A percentile compares a stretch with the other conserved stretches of the same genome.
These are phyloP conservation scores for Zygoascus meyerae DNA, from an alignment of 1,139 yeast genomes.

Conservation along the genomic window DNA sequence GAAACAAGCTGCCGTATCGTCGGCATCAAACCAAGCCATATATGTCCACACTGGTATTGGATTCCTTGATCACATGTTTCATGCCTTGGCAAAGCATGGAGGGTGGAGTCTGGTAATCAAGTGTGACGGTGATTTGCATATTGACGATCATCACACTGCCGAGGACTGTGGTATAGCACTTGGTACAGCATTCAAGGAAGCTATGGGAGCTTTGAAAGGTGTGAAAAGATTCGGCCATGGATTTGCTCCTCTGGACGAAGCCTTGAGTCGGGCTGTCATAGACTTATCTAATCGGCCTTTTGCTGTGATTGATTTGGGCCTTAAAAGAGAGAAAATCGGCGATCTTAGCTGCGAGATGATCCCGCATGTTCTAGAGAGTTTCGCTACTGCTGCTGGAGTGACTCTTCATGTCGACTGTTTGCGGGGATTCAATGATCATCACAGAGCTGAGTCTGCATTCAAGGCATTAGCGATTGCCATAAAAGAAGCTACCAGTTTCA, in stretches of 20 bases:
- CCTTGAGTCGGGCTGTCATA: constrained; percentile 87
- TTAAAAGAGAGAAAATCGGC: constrained; percentile 89
- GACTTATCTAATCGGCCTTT: constrained; percentile 90
- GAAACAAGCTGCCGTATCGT: constrained; percentile 42
- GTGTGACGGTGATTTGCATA: constrained; percentile 90
- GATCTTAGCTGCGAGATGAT: constrained; percentile 93
- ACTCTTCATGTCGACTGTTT: constrained; percentile 93
- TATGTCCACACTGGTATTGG: constrained; percentile 89
- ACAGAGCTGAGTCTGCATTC: constrained; percentile 92
- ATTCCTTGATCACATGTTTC: constrained; percentile 93
- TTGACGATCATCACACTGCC: constrained; percentile 95
- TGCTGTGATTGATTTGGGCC: constrained; percentile 83
- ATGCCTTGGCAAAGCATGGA: constrained; percentile 91
- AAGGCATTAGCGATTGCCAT: constrained; percentile 92
- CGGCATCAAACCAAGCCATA: constrained; percentile 55
- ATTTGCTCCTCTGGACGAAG: constrained; percentile 95
- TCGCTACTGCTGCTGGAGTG: constrained; percentile 85
- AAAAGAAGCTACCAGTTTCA: constrained; percentile 73
- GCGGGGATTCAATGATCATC: constrained; percentile 93
- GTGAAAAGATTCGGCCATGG: constrained; percentile 92
- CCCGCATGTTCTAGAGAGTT: constrained; percentile 90
- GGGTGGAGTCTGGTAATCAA: constrained; percentile 92
- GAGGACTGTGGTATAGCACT: constrained; percentile 93
- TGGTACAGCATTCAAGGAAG: constrained; percentile 84
- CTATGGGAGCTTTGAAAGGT: constrained; percentile 84